Conservation (phyloP, 2,329 filamentous ascomycete species). For the Parastagonospora avenae region DNA sequence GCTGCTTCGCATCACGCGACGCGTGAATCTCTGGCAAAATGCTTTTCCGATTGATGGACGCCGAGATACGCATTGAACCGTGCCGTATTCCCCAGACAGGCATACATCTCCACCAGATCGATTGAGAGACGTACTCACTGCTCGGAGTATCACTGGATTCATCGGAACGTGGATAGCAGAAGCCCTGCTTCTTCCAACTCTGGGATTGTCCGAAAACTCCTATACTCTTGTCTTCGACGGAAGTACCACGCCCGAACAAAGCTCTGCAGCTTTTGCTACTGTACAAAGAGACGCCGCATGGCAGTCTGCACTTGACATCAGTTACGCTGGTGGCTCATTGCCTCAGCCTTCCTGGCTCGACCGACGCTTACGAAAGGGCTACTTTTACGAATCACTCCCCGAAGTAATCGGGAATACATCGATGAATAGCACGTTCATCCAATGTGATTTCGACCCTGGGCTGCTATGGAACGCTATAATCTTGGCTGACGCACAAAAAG, state of each 20-base stretch:
- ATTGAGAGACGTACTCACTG: neutral
- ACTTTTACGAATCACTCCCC: neutral
- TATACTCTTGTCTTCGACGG: slow-evolving; percentile 13
- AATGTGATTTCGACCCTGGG: slow-evolving; percentile 2
- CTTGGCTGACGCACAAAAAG: neutral
- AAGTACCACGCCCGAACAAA: neutral
- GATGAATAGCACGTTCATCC: neutral
- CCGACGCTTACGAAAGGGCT: neutral
- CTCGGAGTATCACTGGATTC: neutral
- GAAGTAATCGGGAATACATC: neutral
- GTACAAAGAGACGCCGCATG: slow-evolving; percentile 1
- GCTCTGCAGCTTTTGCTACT: slow-evolving; percentile 1
- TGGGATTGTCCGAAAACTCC: slow-evolving; percentile 14
- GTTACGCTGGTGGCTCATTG: neutral
- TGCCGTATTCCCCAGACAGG: neutral
- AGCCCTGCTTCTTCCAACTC: neutral
- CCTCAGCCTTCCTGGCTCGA: neutral
- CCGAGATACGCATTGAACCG: neutral
- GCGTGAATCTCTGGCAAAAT: slow-evolving; percentile 1
- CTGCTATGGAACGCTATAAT: neutral
- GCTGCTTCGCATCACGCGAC: slow-evolving; percentile 2
- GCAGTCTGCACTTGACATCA: neutral
- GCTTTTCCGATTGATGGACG: neutral
- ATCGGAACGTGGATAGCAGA: slow-evolving; percentile 9
- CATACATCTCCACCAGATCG: neutral